Conservation (phyloP, 179 eudicot genomes). For the Drosera spatulata region DNA sequence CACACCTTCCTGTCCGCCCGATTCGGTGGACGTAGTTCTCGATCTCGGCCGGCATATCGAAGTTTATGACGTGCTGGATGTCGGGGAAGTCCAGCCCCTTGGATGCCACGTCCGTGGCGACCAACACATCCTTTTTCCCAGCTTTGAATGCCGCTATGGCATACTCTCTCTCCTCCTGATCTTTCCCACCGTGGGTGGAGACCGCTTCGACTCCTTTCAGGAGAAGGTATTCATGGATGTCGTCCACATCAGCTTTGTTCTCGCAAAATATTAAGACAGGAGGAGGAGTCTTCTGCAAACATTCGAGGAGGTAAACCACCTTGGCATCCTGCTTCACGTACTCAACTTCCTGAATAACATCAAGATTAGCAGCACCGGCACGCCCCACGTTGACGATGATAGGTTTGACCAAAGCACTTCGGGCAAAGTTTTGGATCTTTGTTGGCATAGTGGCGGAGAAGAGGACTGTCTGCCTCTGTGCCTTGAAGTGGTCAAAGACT, state of each 20-base stretch:
- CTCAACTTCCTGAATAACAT: constrained; percentile 91
- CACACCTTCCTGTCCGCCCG: constrained; percentile 89
- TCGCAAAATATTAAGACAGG: constrained; percentile 85
- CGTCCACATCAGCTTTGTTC: constrained; percentile 92
- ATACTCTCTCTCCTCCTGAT: constrained; percentile 85
- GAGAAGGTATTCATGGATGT: constrained; percentile 80
- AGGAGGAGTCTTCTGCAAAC: constrained; percentile 88
- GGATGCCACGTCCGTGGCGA: constrained; percentile 93
- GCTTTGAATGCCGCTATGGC: constrained; percentile 78
- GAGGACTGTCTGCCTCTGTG: constrained; percentile 82
- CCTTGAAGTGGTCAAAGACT: constrained; percentile 88
- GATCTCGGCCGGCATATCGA: constrained; percentile 93
- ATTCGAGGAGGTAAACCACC: constrained; percentile 83
- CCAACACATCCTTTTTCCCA: constrained; percentile 72
- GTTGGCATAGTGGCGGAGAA: constrained; percentile 97
- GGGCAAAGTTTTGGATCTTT: constrained; percentile 84
- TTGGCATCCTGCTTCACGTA: constrained; percentile 93
- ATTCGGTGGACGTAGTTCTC: constrained; percentile 92
- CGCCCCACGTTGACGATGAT: constrained; percentile 82
- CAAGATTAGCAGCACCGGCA: constrained; percentile 94
- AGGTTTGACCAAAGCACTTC: constrained; percentile 79
- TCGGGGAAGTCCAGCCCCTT: constrained; percentile 93
- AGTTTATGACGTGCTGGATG: constrained; percentile 80
- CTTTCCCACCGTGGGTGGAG: constrained; percentile 88
- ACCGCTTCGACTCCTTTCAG: constrained; percentile 94